Base-by-base conservation (phyloP, 768 basidiomycete genomes). In the Mycena kentingensis region DNA sequence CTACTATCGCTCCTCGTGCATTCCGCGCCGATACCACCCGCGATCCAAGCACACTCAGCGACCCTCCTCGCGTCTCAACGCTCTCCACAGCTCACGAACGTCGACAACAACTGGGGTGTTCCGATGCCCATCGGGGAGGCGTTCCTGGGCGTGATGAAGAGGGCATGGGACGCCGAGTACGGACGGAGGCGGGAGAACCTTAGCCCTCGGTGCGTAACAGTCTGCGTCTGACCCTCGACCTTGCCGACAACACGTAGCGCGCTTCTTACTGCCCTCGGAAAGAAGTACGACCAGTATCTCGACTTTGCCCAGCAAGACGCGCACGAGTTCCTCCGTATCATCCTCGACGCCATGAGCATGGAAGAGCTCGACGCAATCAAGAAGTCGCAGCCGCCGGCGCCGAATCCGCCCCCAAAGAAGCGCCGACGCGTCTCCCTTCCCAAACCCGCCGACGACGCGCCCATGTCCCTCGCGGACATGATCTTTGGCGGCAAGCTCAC, bases 221-320 rank as follows among this genome's bases (percentile, higher is more conserved):
- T n/a, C n/a, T n/a, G n/a, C 34, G 19, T 32, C 26, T 29, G 41
- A 25, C 35, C 36, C 36, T 25, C 29, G 32, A 29, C 44, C 50
- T 52, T 6, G 56, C 16, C 18, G 36, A 42, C 37, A 27, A 18
- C 38, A 21, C 43, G 37, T 61, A 90, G 89, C 62, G 76, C 78
- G 6, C 63, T 96, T 34, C 70, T 96, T 16, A 66, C 75, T 25
- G 77, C 81, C 11, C 73, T 97, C 15, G 89, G 93, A 3, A 75
- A 77, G 60, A 97, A 96, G 70, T 90, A 95, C 65, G 92, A 93
- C 58, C 94, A 98, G 63, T 98, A 97, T 63, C 82, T 90, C 38
- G 94, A 95, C 64, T 95, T 94, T 67, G 84, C 89, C 7, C 95
- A 98, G 68, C 95, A 97, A 68, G 95, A 98, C 64, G 92, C 94